Evolutionary conservation across 169 alveolate genomes (phyloP).

Genomic region (Plasmodium sp.): DNA sequence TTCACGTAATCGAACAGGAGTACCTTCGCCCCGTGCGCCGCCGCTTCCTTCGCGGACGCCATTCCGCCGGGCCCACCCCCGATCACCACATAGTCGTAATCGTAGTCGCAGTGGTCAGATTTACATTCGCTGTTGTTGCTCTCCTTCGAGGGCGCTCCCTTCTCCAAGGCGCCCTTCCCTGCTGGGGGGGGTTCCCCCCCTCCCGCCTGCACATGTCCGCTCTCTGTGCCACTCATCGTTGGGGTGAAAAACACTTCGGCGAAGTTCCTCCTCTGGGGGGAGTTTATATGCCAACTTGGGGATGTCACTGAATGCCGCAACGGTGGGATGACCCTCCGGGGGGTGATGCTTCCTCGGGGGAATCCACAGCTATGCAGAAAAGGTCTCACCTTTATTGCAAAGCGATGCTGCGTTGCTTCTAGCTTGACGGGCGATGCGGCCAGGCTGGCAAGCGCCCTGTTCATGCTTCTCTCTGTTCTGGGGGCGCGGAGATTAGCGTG

Average conservation of each 20-base stretch:
- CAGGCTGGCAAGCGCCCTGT: neutral
- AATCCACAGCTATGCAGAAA: neutral
- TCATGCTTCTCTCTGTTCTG: conserved; percentile 19
- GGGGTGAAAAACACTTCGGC: neutral
- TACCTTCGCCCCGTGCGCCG: conserved; percentile 93
- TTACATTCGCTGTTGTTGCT: neutral
- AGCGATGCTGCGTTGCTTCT: neutral
- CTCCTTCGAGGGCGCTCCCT: neutral
- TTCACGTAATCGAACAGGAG: conserved; percentile 95
- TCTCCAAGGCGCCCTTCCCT: neutral
- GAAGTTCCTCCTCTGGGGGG: neutral
- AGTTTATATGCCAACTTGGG: neutral
- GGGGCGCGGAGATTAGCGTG: neutral
- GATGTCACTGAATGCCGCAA: neutral
- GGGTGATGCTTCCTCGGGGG: neutral
- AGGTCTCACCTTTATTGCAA: neutral
- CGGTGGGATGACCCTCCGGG: neutral
- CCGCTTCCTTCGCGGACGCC: conserved; percentile 97
- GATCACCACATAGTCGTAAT: conserved; percentile 88
- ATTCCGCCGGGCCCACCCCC: conserved; percentile 96
- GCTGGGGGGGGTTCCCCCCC: neutral
- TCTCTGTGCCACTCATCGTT: conserved; percentile 9
- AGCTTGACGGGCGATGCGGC: neutral
- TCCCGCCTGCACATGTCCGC: neutral
- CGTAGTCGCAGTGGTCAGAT: neutral